A percentile compares a stretch with the other conserved stretches of the same genome.
Conservation (phyloP, 192 early-diverging fungal genomes). For the Coemansia sp. region DNA sequence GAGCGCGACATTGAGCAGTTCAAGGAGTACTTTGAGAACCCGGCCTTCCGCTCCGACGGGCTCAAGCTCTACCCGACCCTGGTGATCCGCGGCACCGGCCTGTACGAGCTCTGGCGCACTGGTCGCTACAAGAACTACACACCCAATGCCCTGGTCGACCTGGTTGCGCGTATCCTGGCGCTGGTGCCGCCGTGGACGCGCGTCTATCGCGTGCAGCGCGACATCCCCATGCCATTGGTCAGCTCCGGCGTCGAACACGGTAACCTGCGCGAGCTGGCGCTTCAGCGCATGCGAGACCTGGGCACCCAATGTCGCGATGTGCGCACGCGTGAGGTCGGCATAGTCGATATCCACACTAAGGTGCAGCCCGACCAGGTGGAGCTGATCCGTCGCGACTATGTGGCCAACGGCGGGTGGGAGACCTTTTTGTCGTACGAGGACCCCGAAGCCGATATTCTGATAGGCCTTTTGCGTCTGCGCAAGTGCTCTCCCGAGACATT, state of each 20-base stretch:
- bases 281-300: slow-evolving; percentile 94
- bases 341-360: slow-evolving; percentile 96
- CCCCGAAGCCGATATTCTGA: slow-evolving; percentile 93
- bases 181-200: slow-evolving; percentile 99
- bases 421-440: slow-evolving; percentile 99
- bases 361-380: slow-evolving; percentile 94
- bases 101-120: slow-evolving; percentile 99
- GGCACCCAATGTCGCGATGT: slow-evolving; percentile 97
- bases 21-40: slow-evolving; percentile 98
- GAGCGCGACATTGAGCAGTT: slow-evolving; percentile 99
- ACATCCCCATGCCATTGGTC: slow-evolving; percentile 99
- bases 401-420: slow-evolving; percentile 98
- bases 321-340: slow-evolving; percentile 97
- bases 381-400: slow-evolving; percentile 95
- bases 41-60: slow-evolving; percentile 97
- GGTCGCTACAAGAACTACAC: slow-evolving; percentile 97
- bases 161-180: slow-evolving; percentile 92
- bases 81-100: slow-evolving; percentile 96
- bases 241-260: slow-evolving; percentile 98
- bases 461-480: slow-evolving; percentile 89
- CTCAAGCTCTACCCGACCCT: slow-evolving; percentile 98
- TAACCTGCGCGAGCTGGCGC: slow-evolving; percentile 91
- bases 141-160: slow-evolving; percentile 92
- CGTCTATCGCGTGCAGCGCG: slow-evolving; percentile 96
- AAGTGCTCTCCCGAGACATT: slow-evolving; percentile 90